These are phyloP conservation scores for Peronospora destructor DNA, from an alignment of 352 stramenopile species.

Conservation along the genomic window DNA sequence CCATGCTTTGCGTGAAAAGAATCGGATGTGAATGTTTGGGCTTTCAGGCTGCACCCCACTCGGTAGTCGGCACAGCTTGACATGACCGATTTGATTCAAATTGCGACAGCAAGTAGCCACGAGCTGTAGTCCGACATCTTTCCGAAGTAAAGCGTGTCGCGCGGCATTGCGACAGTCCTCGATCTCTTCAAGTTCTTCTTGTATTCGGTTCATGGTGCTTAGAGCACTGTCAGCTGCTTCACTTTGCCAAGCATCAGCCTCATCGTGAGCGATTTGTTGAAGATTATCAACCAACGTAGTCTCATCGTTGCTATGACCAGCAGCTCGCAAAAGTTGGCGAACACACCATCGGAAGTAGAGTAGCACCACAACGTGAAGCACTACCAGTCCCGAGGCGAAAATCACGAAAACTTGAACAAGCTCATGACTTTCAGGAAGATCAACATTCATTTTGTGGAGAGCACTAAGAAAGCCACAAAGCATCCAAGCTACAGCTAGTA, in stretches of 20 bases:
- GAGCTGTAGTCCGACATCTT: slow-evolving; percentile 20
- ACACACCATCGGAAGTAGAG: slow-evolving; percentile 32
- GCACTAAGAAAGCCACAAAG: slow-evolving; percentile 25
- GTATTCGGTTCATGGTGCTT: slow-evolving; percentile 19
- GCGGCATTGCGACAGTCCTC: slow-evolving; percentile 17
- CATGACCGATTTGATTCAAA: slow-evolving; percentile 7
- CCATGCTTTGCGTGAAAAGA: slow-evolving; percentile 47
- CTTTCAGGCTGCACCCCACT: slow-evolving; percentile 8
- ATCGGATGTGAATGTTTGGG: slow-evolving; percentile 24
- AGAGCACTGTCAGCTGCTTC: slow-evolving; percentile 23
- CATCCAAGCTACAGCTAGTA: slow-evolving; percentile 37
- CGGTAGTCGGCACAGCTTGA: background rate
- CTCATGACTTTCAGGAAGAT: slow-evolving; percentile 22
- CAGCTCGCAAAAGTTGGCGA: slow-evolving; percentile 11
- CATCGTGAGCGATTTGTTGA: slow-evolving; percentile 14
- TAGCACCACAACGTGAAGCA: slow-evolving; percentile 32
- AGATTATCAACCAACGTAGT: slow-evolving; percentile 16
- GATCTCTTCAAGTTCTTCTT: slow-evolving; percentile 25
- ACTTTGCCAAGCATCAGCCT: slow-evolving; percentile 15
- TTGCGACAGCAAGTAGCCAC: slow-evolving; percentile 16
- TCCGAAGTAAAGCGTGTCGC: slow-evolving; percentile 9
- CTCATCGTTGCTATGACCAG: slow-evolving; percentile 19
- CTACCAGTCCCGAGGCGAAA: slow-evolving; percentile 32
- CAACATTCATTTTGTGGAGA: slow-evolving; percentile 6
- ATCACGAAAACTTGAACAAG: slow-evolving; percentile 34